A percentile compares a stretch with the other conserved stretches of the same genome.
Conservation (phyloP, 2,329 filamentous ascomycete genomes). For the Cercospora sesami region DNA sequence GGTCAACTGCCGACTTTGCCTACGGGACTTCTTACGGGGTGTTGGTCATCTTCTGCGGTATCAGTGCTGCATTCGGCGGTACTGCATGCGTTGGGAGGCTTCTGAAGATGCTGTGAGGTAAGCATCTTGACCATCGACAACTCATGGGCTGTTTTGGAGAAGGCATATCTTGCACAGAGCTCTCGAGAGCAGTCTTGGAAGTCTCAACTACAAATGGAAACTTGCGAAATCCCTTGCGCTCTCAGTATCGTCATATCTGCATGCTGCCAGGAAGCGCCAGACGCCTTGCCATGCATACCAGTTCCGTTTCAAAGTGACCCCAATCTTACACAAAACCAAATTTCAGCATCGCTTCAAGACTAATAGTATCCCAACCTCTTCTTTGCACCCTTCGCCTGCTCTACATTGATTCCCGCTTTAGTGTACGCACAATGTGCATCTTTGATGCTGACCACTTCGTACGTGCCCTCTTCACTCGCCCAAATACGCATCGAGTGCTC, state of each 20-base stretch:
- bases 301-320: background rate
- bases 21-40: conserved; percentile 48
- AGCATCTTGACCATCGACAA: background rate
- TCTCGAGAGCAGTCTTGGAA: background rate
- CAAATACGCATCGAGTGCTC: conserved; percentile 78
- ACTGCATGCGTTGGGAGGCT: conserved; percentile 28
- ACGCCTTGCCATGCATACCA: conserved; percentile 11
- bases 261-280: background rate
- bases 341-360: background rate
- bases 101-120: conserved; percentile 23
- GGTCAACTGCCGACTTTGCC: conserved; percentile 40
- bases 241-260: background rate
- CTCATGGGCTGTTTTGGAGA: background rate
- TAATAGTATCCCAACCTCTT: conserved; percentile 41
- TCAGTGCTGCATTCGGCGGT: conserved; percentile 40
- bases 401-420: conserved; percentile 59
- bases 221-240: background rate
- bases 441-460: conserved; percentile 95
- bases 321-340: conserved; percentile 1
- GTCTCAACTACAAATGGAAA: background rate
- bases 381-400: conserved; percentile 28
- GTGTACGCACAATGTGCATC: conserved; percentile 90
- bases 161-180: background rate
- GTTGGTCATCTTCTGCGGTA: conserved; percentile 47
- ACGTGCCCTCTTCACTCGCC: conserved; percentile 91